These are phyloP conservation scores for Nevesoporus exiguus DNA, from an alignment of 768 basidiomycete genomes.

Conservation along the genomic window DNA sequence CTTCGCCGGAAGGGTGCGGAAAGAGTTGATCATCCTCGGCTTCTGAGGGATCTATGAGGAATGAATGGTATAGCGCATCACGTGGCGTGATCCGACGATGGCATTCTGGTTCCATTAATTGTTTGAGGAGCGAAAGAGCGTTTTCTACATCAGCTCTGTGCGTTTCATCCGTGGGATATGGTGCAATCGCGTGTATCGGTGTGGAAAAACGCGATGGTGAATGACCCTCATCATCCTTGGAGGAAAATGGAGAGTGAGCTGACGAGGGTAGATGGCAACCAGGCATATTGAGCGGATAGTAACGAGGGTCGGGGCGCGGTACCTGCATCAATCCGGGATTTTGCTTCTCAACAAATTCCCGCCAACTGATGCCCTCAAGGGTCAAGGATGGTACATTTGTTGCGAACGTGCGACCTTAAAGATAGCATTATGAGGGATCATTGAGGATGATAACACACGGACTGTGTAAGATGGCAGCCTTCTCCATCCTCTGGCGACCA, in stretches of 20 bases:
- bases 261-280: constrained; percentile 34
- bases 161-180: constrained; percentile 33
- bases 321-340: constrained; percentile 69
- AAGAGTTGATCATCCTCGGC: constrained; percentile 61
- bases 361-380: constrained; percentile 64
- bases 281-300: constrained; percentile 48
- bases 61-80: constrained; percentile 74
- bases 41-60: constrained; percentile 52
- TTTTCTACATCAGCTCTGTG: constrained; percentile 55
- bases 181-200: constrained; percentile 12
- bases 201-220: constrained; percentile 23
- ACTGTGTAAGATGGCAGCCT: constrained; percentile 87
- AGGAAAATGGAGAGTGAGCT: constrained; percentile 22
- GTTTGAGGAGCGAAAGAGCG: constrained; percentile 74
- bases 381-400: constrained; percentile 86
- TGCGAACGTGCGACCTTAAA: constrained; percentile 77
- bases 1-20: constrained; percentile 67
- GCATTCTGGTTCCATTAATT: constrained; percentile 72
- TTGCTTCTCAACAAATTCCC: constrained; percentile 67
- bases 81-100: constrained; percentile 74
- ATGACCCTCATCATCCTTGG: constrained; percentile 14
- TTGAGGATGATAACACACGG: constrained; percentile 26
- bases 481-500: constrained; percentile 80
- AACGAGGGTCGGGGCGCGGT: constrained; percentile 46
- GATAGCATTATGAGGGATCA: constrained; percentile 3